Percentiles rank a stretch among this genome's conserved stretches.
Conservation (phyloP, 2,329 filamentous ascomycete genomes). For the Fusarium praegraminearum region DNA sequence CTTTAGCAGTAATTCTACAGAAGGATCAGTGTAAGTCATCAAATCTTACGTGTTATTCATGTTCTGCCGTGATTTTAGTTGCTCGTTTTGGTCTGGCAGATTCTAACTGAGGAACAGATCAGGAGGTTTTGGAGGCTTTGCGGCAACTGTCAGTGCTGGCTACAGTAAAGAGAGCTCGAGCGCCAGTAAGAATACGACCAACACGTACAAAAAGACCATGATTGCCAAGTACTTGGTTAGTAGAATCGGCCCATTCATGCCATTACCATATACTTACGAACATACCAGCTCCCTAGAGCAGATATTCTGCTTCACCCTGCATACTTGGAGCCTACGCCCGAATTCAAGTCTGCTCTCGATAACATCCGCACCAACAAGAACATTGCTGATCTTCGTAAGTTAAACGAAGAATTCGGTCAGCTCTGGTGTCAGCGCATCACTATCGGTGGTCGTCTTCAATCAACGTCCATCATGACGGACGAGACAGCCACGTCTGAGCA, state of each 20-base stretch:
- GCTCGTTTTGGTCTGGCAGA: background rate
- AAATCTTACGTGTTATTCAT: background rate
- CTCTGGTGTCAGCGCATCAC: background rate
- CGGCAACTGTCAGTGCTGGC: background rate
- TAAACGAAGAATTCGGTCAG: background rate
- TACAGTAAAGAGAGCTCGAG: background rate
- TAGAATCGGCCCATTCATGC: background rate
- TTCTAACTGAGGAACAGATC: background rate
- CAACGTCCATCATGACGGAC: background rate
- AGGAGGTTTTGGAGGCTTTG: background rate
- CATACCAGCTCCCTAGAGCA: background rate
- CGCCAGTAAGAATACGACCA: background rate
- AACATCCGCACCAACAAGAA: background rate
- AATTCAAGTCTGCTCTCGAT: background rate
- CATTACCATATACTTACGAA: background rate
- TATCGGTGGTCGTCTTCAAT: background rate
- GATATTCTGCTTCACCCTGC: background rate
- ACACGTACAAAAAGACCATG: constrained; percentile 2
- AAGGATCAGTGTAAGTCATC: background rate
- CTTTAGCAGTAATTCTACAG: background rate
- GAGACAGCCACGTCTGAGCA: background rate
- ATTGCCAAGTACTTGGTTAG: constrained; percentile 4
- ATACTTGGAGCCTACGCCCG: background rate
- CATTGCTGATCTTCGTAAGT: background rate
- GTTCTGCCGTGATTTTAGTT: background rate